A percentile compares a stretch with the other conserved stretches of the same genome.
These are phyloP conservation scores for Barnettozyma californica DNA, from an alignment of 805 yeast genomes.

Conservation along the genomic window DNA sequence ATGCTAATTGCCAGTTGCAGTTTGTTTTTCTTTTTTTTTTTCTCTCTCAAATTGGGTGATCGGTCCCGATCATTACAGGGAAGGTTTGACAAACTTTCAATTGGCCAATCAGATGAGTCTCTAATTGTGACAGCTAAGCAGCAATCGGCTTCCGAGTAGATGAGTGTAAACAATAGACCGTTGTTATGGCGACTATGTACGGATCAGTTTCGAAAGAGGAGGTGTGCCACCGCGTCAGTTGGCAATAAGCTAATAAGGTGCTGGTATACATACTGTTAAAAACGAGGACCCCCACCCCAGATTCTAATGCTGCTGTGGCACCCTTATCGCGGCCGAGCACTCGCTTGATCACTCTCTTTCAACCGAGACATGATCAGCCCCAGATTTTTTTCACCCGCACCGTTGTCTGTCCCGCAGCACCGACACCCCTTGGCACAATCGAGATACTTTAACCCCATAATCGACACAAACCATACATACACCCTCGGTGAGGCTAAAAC, in stretches of 20 bases:
- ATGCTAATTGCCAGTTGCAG: neutral
- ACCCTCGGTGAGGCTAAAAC: too few species aligned
- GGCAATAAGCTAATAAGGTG: too few species aligned
- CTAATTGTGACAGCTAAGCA: neutral
- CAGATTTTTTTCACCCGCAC: slow-evolving; percentile 2
- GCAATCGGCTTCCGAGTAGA: neutral
- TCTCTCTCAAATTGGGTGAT: neutral
- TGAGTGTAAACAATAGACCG: neutral
- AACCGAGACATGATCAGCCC: slow-evolving; percentile 1
- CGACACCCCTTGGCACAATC: neutral
- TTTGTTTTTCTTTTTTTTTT: too few species aligned
- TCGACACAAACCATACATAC: too few species aligned
- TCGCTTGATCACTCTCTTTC: slow-evolving; percentile 1
- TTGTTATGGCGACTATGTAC: neutral
- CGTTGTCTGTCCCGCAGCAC: neutral
- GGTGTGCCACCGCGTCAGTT: too few species aligned
- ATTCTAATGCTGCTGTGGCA: neutral
- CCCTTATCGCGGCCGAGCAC: neutral
- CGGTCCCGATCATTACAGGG: neutral
- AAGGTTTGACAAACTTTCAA: neutral
- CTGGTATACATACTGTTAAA: too few species aligned
- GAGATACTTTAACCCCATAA: neutral
- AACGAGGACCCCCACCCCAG: too few species aligned
- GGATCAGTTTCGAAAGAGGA: too few species aligned
- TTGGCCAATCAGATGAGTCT: neutral